Base-by-base conservation (phyloP, 192 early-diverging fungal species). In the Geranomyces michiganensis region DNA sequence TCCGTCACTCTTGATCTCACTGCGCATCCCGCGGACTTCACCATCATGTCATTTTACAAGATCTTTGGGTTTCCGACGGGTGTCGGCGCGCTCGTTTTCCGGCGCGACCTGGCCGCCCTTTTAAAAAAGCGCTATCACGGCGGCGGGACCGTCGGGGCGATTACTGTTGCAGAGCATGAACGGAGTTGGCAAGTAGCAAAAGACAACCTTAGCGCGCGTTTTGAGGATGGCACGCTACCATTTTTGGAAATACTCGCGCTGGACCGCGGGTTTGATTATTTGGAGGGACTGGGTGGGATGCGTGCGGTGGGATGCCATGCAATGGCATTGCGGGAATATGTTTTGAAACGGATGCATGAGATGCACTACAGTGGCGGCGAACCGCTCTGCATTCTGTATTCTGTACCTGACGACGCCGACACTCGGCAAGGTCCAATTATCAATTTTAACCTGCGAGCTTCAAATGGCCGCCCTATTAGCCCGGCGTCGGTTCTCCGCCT, bases 51-150 rank as follows among this genome's bases (percentile, higher is more conserved):
- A 7, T 92, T 95, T 76, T 94, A 95, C 86, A 95, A 95, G 71
- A 84, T 93, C 46, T 93, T 95, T 79, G 93, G 93, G 12, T 90
- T 88, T 51, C 93, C 93, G 8, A 93, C 92, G 22, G 92, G 92
- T 1, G 67, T 95, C 6, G 93, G 92, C 32, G 91, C 84, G 4
- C 81, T 95, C 45, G 75, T 95, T 14, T 72, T 94, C 30, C 79
- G 85, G 56, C 83, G 84, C 6, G 80, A 83, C 60, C 65, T 85
- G 33, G 68, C 70, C 1, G 5, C 6, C 12, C 62, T 72, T 24
- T 65, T 78, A 26, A 56, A 71, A 27, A 92, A 90, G 70, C 29
- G 72, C 1, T 92, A 90, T 68, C 92, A 91, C 84, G 92, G 92
- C 5, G 93, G 93, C 17, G 93, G 93, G 4, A 92, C 92, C 0